phyloP scores from a whole-genome alignment of 73 alveolate species.

The Tetrahymena thermophila region DNA sequence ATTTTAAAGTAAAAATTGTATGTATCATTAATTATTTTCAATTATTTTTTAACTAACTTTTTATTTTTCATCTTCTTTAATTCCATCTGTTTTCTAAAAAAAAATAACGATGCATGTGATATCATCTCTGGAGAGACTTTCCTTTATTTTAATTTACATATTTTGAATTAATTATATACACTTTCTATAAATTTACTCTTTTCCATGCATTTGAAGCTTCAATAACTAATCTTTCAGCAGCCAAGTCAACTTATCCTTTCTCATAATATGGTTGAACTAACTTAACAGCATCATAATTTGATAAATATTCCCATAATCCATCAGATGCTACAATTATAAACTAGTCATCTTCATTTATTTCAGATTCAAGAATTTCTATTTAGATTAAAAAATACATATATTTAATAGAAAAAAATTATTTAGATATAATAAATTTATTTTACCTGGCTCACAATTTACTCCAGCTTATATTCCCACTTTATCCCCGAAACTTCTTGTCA shows the following conservation, averaged over 20 bases:
- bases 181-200: background rate
- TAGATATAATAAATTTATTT: too few relatives aligned
- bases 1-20: too few relatives aligned
- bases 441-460: constrained; percentile 61
- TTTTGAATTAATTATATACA: background rate
- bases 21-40: background rate
- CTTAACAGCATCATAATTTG: constrained; percentile 38
- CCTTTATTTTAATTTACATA: background rate
- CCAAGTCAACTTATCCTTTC: constrained; percentile 24
- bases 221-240: constrained; percentile 29
- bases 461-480: constrained; percentile 49
- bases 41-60: background rate
- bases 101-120: constrained; percentile 31
- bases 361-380: constrained; percentile 15
- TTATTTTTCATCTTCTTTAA: background rate
- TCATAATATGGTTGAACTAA: constrained; percentile 11
- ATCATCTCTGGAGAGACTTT: constrained; percentile 21
- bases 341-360: constrained; percentile 10
- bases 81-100: background rate
- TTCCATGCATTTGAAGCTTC: constrained; percentile 41
- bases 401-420: too few relatives aligned
- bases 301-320: constrained; percentile 37
- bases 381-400: too few relatives aligned
- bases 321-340: constrained; percentile 40
- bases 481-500: constrained; percentile 65